Base-by-base conservation (phyloP, 2,329 filamentous ascomycete species). In the Fusarium transvaalense region DNA sequence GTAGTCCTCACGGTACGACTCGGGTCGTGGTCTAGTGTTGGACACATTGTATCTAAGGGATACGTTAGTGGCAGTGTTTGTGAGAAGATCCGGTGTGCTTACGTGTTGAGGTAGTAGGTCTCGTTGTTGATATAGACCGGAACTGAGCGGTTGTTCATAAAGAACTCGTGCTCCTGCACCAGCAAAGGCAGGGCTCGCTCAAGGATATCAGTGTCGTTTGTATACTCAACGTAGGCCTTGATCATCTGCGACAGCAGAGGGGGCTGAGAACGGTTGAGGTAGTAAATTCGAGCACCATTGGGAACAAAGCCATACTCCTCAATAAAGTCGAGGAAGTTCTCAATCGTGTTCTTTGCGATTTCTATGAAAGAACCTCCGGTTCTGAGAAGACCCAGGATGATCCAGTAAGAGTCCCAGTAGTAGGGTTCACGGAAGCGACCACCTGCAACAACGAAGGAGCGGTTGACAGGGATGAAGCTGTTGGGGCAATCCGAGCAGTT, bases 341-440 rank as follows among this genome's bases (percentile, higher is more conserved):
- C 88, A 64, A 91, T 89, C 31, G 88, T 89, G 76, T 91, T 90
- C 74, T 83, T 84, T 6, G 89, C 86, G 62, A 91, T 89, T 34
- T 86, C 77, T 9, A 85, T 85, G 65, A 91, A 91, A 43, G 84
- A 84, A 37, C 89, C 89, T 17, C 87, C 84, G 0, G 88, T 91
- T 46, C 89, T 84, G 34, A 91, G 78, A 25, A 92, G 81, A 25
- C 89, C 89, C 77, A 90, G 86, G 46, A 91, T 71, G 48, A 91
- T 89, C 88, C 88, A 91, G 79, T 86, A 91, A 32, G 87, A 89
- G 76, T 91, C 89, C 89, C 89, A 91, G 76, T 91, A 91, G 74
- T 91, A 92, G 3, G 88, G 84, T 77, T 92, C 89, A 34, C 89
- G 83, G 81, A 92, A 92, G 31, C 89, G 87, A n/a, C 89, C 89